These are phyloP conservation scores for Trametes pubescens DNA, from an alignment of 1,284 basidiomycete species.

Conservation along the genomic window DNA sequence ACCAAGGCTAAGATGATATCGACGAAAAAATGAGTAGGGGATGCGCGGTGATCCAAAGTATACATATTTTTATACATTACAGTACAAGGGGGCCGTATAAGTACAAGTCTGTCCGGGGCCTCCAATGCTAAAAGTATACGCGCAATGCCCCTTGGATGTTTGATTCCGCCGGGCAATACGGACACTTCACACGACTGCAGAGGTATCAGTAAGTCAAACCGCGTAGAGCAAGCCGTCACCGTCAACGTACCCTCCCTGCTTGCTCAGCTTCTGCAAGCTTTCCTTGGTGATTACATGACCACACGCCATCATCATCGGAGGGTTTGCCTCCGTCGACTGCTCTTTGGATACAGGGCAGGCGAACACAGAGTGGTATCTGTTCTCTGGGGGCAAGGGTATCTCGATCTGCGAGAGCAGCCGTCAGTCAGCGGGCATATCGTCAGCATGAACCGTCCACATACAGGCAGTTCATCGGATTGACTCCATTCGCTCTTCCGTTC, in stretches of 20 bases:
- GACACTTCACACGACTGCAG: slow-evolving; percentile 83
- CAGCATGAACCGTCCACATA: slow-evolving; percentile 37
- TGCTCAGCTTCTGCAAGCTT: slow-evolving; percentile 86
- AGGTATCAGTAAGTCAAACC: background rate
- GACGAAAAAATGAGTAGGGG: background rate
- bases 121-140: slow-evolving; percentile 69
- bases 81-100: background rate
- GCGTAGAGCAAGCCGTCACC: slow-evolving; percentile 2
- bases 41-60: background rate
- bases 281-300: slow-evolving; percentile 95
- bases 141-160: slow-evolving; percentile 63
- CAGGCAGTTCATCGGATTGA: slow-evolving; percentile 89
- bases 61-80: slow-evolving; percentile 20
- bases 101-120: slow-evolving; percentile 14
- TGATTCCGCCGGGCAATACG: slow-evolving; percentile 88
- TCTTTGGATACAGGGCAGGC: slow-evolving; percentile 98
- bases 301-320: slow-evolving; percentile 97
- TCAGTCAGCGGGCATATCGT: background rate
- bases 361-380: slow-evolving; percentile 96
- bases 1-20: background rate
- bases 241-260: slow-evolving; percentile 80
- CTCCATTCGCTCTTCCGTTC: slow-evolving; percentile 93
- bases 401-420: slow-evolving; percentile 74
- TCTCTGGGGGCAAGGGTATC: slow-evolving; percentile 86
- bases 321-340: slow-evolving; percentile 92